These are phyloP conservation scores for Ceratocystiopsis minuta DNA, from an alignment of 2,329 filamentous ascomycete genomes.

Conservation along the genomic window DNA sequence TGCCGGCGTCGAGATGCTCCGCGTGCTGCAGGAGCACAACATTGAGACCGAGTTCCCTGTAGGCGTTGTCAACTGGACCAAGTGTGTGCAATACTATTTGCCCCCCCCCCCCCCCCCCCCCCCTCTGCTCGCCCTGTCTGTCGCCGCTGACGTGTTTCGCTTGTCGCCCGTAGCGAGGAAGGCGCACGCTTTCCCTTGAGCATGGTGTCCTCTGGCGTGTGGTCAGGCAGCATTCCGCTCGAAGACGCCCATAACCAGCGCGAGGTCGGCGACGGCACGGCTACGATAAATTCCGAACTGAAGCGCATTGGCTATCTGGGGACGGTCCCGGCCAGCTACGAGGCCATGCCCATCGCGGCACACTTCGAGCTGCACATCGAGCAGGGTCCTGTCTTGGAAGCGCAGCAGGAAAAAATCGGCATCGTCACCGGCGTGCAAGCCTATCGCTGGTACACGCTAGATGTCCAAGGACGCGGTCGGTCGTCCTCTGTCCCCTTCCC, in stretches of 20 bases:
- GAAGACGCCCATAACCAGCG: slow-evolving; percentile 39
- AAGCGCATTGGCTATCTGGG: slow-evolving; percentile 57
- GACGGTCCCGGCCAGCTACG: slow-evolving; percentile 32
- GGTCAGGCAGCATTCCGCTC: slow-evolving; percentile 49
- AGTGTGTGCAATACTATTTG: slow-evolving; percentile 21
- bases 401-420: slow-evolving; percentile 43
- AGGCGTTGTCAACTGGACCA: slow-evolving; percentile 65
- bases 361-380: slow-evolving; percentile 79
- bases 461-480: slow-evolving; percentile 36
- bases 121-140: not conserved
- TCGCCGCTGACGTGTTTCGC: not conserved
- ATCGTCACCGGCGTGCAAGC: slow-evolving; percentile 58
- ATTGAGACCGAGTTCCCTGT: slow-evolving; percentile 53
- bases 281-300: slow-evolving; percentile 50
- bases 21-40: slow-evolving; percentile 48
- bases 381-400: slow-evolving; percentile 59
- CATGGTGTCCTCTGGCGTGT: slow-evolving; percentile 59
- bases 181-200: slow-evolving; percentile 61
- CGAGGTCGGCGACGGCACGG: slow-evolving; percentile 42
- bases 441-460: slow-evolving; percentile 55
- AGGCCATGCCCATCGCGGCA: slow-evolving; percentile 46
- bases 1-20: slow-evolving; percentile 55
- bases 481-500: not conserved
- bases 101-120: not conserved
- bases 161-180: slow-evolving; percentile 40